phyloP scores from a whole-genome alignment of 768 basidiomycete genomes.

The Hericium coralloides region DNA sequence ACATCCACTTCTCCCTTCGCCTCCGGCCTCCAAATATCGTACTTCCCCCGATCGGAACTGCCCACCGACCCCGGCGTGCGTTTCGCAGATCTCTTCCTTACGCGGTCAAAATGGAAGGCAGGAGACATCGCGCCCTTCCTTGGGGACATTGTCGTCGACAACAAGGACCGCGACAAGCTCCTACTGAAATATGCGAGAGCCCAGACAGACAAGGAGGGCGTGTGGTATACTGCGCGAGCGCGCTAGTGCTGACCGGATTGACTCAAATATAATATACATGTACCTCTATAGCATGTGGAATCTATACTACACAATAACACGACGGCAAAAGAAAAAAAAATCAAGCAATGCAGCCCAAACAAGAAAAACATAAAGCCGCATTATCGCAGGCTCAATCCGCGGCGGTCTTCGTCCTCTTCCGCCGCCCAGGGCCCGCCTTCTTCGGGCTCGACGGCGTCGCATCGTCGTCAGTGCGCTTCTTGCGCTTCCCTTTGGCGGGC shows the following conservation, averaged over 20 bases:
- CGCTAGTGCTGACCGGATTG: not conserved
- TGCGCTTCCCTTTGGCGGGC: slow-evolving; percentile 20
- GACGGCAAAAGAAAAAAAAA: not conserved
- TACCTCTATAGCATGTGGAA: not conserved
- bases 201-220: slow-evolving; percentile 54
- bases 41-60: slow-evolving; percentile 69
- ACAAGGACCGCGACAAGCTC: slow-evolving; percentile 82
- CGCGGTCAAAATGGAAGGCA: slow-evolving; percentile 63
- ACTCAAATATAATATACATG: not conserved
- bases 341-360: not conserved
- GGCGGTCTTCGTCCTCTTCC: not conserved
- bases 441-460: not conserved
- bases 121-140: slow-evolving; percentile 82
- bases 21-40: slow-evolving; percentile 38
- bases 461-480: slow-evolving; percentile 24
- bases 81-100: slow-evolving; percentile 84
- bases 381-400: not conserved
- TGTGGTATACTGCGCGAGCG: slow-evolving; percentile 71
- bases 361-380: not conserved
- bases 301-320: not conserved
- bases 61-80: slow-evolving; percentile 72
- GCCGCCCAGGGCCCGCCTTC: not conserved
- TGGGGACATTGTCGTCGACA: slow-evolving; percentile 69
- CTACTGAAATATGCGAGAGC: slow-evolving; percentile 81
- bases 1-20: slow-evolving; percentile 28